Base-by-base conservation (phyloP, 2,329 filamentous ascomycete species). In the Seiridium cupressi region DNA sequence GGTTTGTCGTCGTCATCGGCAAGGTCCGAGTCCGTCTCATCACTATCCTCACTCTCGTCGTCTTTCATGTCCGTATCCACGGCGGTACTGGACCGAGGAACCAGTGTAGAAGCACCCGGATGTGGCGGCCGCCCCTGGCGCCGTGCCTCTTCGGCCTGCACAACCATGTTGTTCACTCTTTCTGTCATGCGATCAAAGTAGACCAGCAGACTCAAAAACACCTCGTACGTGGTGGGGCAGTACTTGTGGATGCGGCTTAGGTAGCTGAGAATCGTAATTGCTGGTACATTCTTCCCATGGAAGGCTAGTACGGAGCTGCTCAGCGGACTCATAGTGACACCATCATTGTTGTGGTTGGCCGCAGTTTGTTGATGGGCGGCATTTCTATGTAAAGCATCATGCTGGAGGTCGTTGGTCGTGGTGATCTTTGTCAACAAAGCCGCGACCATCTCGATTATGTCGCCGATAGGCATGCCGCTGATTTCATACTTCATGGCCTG, bases 131-230 rank as follows among this genome's bases (percentile, higher is more conserved):
- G 76, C 61, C 59, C 65, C 61, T 68, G 72, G 56, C 76, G 76
- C 62, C 78, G 74, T 66, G 78, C 71, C 75, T 86, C 79, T 76
- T 84, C 89, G 70, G 84, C 86, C 71, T 89, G 86, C 73, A 90
- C 83, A 5, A 92, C 89, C 60, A 89, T 83, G 49, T 90, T 89
- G 72, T 98, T 98, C 61, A 98, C 93, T 61, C 92, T 86, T 74
- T 98, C 95, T 48, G 94, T 97, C 95, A 99, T 99, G 63, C 95
- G 90, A 74, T 99, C 95, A 76, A 99, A 99, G 76, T 98, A 99
- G 38, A 99, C 93, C 59, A 99, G 79, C 69, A 99, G 77, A 72
- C 93, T 97, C 62, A 99, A 79, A 72, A 99, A 99, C 0, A 99
- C 95, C 76, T 99, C 95, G 73, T 97, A 99, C 0, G 95, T 98